phyloP scores from a whole-genome alignment of 805 yeast genomes.

The Pichia deserticola region DNA sequence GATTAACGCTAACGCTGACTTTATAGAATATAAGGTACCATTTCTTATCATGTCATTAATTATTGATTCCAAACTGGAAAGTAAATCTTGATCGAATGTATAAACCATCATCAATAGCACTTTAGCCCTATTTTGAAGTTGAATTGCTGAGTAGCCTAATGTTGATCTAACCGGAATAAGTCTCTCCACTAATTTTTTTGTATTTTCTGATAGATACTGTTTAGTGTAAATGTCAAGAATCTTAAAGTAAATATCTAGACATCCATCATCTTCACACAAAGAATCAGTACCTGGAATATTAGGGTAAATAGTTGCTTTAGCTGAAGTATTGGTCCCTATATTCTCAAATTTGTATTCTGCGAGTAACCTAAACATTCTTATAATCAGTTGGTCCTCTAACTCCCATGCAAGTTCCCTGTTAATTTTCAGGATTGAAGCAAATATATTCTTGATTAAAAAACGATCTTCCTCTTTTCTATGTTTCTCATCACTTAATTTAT shows the following conservation, averaged over 20 bases:
- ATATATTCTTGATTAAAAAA: constrained; percentile 11
- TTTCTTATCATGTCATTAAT: constrained; percentile 14
- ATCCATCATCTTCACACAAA: constrained; percentile 20
- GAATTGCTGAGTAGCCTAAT: constrained; percentile 17
- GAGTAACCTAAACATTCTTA: constrained; percentile 22
- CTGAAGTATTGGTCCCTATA: constrained; percentile 12
- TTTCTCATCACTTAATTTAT: not conserved
- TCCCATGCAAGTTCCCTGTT: constrained; percentile 23
- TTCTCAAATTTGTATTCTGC: constrained; percentile 24
- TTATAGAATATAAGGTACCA: constrained; percentile 6
- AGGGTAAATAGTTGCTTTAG: constrained; percentile 9
- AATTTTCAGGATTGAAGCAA: constrained; percentile 17
- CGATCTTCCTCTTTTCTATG: not conserved
- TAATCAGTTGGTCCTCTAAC: constrained; percentile 24
- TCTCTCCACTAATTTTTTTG: constrained; percentile 23
- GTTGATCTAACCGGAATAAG: constrained; percentile 28
- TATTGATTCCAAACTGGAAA: constrained; percentile 16
- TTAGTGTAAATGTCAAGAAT: constrained; percentile 19
- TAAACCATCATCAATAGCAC: constrained; percentile 24
- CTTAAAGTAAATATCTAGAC: constrained; percentile 27
- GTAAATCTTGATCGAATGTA: constrained; percentile 24
- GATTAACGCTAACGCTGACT: constrained; percentile 7
- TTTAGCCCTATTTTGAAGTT: constrained; percentile 25
- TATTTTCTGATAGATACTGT: constrained; percentile 11
- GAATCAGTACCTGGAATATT: constrained; percentile 10